Base-by-base conservation (phyloP, 306 rosid genomes). In the Cicer judaicum region DNA sequence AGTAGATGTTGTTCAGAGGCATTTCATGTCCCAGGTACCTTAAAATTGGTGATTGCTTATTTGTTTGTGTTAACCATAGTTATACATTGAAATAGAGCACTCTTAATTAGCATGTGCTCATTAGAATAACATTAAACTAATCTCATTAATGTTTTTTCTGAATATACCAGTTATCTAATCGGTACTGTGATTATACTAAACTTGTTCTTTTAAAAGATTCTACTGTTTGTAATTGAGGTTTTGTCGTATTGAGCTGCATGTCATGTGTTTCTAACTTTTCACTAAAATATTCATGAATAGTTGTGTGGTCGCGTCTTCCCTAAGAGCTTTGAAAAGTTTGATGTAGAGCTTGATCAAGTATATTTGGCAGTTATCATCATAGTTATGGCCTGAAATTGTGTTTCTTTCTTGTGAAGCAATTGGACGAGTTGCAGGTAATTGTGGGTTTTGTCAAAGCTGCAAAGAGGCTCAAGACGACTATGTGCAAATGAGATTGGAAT, bases 371-470 rank as follows among this genome's bases (percentile, higher is more conserved):
- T 44, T 29, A 48, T 38, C 19, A 60, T 10, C 34, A 12, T 66
- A 54, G 21, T 63, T 12, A 13, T 66, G 54, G 42, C 50, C 84
- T 65, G 56, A 66, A 57, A 52, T 24, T 66, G 24, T 54, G 52
- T 73, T 65, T 38, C 24, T 80, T 34, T 69, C 15, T 64, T 59
- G 71, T 73, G 85, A 78, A 94, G 99, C 96, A 90, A 94, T 84
- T 94, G 87, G 99, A 94, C 75, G 99, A 94, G 95, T 79, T 92
- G 89, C 96, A 94, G 89, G 99, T 92, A 34, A 92, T 94, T 56
- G 66, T 82, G 84, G 99, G 99, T 62, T 94, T 94, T 80, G 99
- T 94, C 14, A 82, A 94, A 78, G 95, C 99, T 48, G 99, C 99
- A 6, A 94, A 87, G 95, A 89, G 84, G 79, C 81, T 92, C 68